These are phyloP conservation scores for Neostapfia colusana DNA, from an alignment of 176 grass and related monocot genomes.

Conservation along the genomic window DNA sequence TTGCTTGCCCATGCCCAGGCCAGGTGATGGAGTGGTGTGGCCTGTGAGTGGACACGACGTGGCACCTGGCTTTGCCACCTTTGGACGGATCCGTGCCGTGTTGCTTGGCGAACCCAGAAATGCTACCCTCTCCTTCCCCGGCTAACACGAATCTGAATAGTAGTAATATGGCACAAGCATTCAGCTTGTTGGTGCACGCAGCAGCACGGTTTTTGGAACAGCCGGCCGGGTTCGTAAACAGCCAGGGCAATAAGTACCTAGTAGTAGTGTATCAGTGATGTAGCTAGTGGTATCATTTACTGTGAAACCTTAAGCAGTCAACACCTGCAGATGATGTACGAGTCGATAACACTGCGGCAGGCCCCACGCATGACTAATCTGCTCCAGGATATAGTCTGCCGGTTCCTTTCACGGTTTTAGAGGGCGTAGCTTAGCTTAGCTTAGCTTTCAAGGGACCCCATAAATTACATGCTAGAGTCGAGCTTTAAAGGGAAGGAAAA, in stretches of 20 bases:
- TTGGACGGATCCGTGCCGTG: neutral
- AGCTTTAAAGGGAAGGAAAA: neutral
- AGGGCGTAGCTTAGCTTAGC: no score
- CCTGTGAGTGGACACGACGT: neutral
- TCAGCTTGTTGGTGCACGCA: neutral
- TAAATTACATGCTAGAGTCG: neutral
- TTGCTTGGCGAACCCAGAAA: slow-evolving; percentile 7
- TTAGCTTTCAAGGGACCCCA: neutral
- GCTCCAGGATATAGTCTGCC: neutral
- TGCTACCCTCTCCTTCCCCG: neutral
- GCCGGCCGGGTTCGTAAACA: no score
- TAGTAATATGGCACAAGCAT: no score
- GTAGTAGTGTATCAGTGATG: neutral
- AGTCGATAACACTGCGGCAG: neutral
- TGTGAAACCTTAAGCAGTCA: neutral
- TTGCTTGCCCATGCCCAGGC: neutral
- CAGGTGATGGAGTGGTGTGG: neutral
- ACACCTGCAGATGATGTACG: neutral
- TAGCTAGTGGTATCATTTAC: neutral
- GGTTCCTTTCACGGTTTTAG: neutral
- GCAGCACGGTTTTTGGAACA: neutral
- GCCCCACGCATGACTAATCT: neutral
- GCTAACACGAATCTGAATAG: no score
- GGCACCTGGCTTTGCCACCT: neutral
- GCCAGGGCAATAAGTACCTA: no score